phyloP scores from a whole-genome alignment of 2,329 filamentous ascomycete genomes.

The Exophiala calicioides region DNA sequence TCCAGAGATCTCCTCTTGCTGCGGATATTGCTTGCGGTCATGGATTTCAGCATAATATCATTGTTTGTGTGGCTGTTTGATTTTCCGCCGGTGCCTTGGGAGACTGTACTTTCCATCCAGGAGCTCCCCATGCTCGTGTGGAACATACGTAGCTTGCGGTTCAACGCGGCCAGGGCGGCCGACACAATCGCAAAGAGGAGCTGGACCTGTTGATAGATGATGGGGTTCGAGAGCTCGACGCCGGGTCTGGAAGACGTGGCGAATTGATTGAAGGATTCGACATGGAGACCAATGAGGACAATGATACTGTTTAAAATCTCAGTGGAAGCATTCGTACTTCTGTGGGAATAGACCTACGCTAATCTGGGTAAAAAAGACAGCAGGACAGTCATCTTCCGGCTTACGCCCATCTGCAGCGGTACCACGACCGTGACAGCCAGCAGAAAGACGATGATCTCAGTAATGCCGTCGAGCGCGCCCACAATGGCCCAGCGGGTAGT shows the following conservation, averaged over 20 bases:
- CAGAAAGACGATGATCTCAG: constrained; percentile 13
- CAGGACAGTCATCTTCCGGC: constrained; percentile 59
- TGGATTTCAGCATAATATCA: constrained; percentile 4
- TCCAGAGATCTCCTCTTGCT: constrained; percentile 2
- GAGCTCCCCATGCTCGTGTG: constrained; percentile 16
- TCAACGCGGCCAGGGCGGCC: constrained; percentile 21
- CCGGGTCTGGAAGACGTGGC: constrained; percentile 9
- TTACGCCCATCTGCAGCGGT: constrained; percentile 20
- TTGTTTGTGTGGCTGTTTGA: neutral
- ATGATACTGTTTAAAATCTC: constrained; percentile 15
- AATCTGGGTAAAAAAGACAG: constrained; percentile 79
- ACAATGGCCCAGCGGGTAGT: constrained; percentile 21
- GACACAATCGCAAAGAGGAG: constrained; percentile 21
- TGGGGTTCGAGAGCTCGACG: constrained; percentile 13
- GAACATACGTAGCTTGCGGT: constrained; percentile 24
- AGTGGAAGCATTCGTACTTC: neutral
- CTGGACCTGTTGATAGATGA: constrained; percentile 18
- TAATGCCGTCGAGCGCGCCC: constrained; percentile 15
- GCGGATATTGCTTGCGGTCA: too few species aligned
- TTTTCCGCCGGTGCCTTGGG: neutral
- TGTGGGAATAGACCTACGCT: constrained; percentile 71
- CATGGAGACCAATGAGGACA: constrained; percentile 18
- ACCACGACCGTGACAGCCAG: constrained; percentile 19
- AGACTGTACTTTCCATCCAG: constrained; percentile 12
- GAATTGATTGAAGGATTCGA: constrained; percentile 18